Evolutionary conservation across 2,329 filamentous ascomycete genomes (phyloP).

Genomic region (Botrytis elliptica): DNA sequence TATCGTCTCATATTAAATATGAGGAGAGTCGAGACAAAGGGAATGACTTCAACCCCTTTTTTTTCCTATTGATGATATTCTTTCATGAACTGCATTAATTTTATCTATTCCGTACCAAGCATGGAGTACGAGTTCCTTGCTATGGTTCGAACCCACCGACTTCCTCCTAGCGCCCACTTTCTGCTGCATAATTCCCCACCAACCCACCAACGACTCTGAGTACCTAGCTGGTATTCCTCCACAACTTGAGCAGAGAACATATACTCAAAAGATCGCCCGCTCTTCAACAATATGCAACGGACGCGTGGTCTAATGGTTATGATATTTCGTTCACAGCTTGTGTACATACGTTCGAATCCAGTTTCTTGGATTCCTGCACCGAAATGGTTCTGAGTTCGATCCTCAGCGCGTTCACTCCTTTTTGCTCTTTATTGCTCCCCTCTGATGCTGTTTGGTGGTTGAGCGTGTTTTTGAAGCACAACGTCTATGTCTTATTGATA

Average conservation of each 20-base stretch:
- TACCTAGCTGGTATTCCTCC: neutral
- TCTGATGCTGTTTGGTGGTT: neutral
- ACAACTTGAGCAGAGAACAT: neutral
- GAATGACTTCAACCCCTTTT: conserved; percentile 4
- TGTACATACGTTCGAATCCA: neutral
- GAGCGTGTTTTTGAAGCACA: neutral
- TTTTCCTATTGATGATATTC: neutral
- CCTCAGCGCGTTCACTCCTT: conserved; percentile 28
- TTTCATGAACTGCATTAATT: conserved; percentile 6
- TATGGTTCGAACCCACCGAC: neutral
- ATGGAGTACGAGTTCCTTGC: neutral
- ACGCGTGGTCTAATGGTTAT: conserved; percentile 32
- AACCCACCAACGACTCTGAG: neutral
- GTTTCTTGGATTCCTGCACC: neutral
- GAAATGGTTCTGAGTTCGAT: conserved; percentile 39
- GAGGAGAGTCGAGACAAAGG: conserved; percentile 1
- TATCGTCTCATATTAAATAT: conserved; percentile 8
- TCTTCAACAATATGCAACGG: no score
- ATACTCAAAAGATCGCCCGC: rapidly evolving
- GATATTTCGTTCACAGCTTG: conserved; percentile 37
- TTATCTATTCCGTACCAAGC: neutral
- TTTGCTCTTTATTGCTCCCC: neutral
- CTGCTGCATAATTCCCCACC: neutral
- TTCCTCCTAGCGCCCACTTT: neutral
- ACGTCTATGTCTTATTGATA: neutral